Evolutionary conservation across 148 eudicot species (phyloP), one percentile per base, ranked within the genome.

Genomic region (Limonium bicolor): DNA sequence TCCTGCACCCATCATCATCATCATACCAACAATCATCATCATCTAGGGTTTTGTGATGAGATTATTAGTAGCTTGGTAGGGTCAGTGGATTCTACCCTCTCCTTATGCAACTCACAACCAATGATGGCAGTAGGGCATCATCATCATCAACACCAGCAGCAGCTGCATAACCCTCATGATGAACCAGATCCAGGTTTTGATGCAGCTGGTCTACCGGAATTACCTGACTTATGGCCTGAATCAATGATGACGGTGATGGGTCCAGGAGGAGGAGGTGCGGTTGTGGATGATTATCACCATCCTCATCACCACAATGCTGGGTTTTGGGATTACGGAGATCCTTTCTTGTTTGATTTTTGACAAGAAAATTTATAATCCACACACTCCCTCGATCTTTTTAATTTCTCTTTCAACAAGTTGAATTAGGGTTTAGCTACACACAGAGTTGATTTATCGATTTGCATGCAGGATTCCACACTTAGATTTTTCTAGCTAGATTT

Each of bases 301-400:
- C 66, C 70, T 0, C 55, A 55, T 12, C 36, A 20, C 17, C 9
- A 0, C 20, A 18, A 61, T 4, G 48, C 68, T 12, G 54, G 72
- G 14, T 46, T 82, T 7, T 87, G 96, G 96, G 96, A 87, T 48
- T 77, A 82, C 50, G 71, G 67, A 2, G 76, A 80, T 45, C 82
- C 96, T 20, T 80, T 67, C 50, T 60, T 71, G 45, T 70, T 68
- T 28, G 82, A 71, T 51, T 76, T 76, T 41, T 60, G 53, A 60
- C n/a, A n/a, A n/a, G n/a, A n/a, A n/a, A n/a, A n/a, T n/a, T n/a
- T n/a, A n/a, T n/a, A n/a, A n/a, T n/a, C n/a, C n/a, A n/a, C n/a
- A n/a, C n/a, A n/a, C n/a, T n/a, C n/a, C n/a, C n/a, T n/a, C n/a
- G n/a, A n/a, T n/a, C n/a, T n/a, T n/a, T n/a, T n/a, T n/a, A n/a